These are phyloP conservation scores for Termitomyces sp. DNA, from an alignment of 1,284 basidiomycete genomes.

Conservation along the genomic window DNA sequence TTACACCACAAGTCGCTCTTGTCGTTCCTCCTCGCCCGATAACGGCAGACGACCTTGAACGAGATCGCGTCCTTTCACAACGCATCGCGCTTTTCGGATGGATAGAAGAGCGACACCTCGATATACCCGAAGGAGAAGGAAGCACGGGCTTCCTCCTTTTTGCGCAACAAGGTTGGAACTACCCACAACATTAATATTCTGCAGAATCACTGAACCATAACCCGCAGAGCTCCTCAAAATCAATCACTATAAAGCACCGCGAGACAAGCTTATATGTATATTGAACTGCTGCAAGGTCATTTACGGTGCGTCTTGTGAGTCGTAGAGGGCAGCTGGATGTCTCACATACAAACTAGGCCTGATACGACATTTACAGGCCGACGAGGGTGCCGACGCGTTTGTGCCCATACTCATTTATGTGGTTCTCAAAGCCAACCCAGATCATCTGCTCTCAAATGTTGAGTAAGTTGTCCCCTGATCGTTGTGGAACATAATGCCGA, in stretches of 20 bases:
- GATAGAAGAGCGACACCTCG: slow-evolving; percentile 87
- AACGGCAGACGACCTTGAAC: slow-evolving; percentile 92
- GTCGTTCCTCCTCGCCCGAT: slow-evolving; percentile 70
- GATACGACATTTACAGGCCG: slow-evolving; percentile 78
- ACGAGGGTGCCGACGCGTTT: slow-evolving; percentile 89
- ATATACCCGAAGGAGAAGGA: slow-evolving; percentile 68
- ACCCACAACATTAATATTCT: neutral
- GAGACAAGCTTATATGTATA: slow-evolving; percentile 97
- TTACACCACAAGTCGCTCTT: slow-evolving; percentile 74
- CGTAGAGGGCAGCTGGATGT: slow-evolving; percentile 9
- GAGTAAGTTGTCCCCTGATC: slow-evolving; percentile 53
- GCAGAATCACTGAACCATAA: neutral
- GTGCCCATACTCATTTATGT: slow-evolving; percentile 94
- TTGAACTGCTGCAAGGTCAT: slow-evolving; percentile 99
- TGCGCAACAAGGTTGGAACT: slow-evolving; percentile 76
- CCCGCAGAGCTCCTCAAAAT: slow-evolving; percentile 87
- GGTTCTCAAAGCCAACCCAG: slow-evolving; percentile 90
- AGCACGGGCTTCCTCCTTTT: slow-evolving; percentile 88
- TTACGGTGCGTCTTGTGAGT: slow-evolving; percentile 63
- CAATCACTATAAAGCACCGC: slow-evolving; percentile 97
- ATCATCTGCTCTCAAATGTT: slow-evolving; percentile 90
- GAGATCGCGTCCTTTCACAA: slow-evolving; percentile 86
- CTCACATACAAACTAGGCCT: slow-evolving; percentile 49
- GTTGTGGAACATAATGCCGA: neutral
- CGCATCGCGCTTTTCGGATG: slow-evolving; percentile 90